phyloP scores from a whole-genome alignment of 441 rosid genomes.

The Francoa sonchifolia region DNA sequence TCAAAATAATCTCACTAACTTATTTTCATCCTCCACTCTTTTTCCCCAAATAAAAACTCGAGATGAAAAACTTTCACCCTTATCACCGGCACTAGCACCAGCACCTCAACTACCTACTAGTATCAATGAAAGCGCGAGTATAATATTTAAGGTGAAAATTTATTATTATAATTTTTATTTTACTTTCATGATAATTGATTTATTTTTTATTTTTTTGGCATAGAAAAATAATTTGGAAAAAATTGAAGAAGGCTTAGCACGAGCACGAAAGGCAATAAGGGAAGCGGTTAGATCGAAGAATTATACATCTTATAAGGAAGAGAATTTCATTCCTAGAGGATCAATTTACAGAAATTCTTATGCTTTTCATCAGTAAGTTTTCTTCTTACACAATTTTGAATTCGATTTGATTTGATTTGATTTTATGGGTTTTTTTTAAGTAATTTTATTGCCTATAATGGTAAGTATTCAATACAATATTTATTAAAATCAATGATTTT shows the following conservation, averaged over 20 bases:
- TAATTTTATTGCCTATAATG: not conserved
- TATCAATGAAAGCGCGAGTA: no score
- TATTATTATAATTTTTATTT: not conserved
- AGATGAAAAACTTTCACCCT: no score
- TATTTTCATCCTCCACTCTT: not conserved
- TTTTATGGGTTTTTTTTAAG: not conserved
- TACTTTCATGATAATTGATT: not conserved
- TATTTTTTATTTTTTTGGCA: not conserved
- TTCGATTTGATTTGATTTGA: not conserved
- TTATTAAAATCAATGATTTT: no score
- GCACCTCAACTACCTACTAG: no score
- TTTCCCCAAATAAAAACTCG: not conserved
- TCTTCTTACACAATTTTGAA: not conserved
- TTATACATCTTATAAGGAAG: conserved; percentile 14
- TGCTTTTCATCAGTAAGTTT: conserved; percentile 66
- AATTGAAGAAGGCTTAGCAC: conserved; percentile 44
- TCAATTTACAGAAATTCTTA: conserved; percentile 49
- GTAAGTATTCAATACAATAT: not conserved
- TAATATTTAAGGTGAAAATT: not conserved
- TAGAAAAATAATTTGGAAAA: conserved; percentile 22
- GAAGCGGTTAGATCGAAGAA: conserved; percentile 22
- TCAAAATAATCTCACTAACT: not conserved
- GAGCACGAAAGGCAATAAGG: conserved; percentile 39
- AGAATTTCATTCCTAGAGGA: conserved; percentile 36
- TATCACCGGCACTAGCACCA: no score